Evolutionary conservation across 1,284 basidiomycete genomes (phyloP).

Genomic region (Veloboletus limbatus): DNA sequence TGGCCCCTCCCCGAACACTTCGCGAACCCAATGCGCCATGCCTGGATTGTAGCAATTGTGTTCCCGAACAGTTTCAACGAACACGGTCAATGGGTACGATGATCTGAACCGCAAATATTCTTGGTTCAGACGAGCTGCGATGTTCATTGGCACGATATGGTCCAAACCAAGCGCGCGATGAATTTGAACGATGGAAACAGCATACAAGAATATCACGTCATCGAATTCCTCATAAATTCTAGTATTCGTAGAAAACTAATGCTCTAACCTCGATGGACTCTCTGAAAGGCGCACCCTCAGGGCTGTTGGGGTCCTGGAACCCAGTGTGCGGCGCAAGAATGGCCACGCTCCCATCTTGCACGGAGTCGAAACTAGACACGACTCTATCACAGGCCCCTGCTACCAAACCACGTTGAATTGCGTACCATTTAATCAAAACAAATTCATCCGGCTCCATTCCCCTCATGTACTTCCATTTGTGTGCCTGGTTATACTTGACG

Average conservation of each 20-base stretch:
- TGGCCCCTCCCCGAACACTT: too few species aligned
- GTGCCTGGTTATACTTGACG: conserved; percentile 20
- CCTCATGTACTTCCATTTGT: conserved; percentile 28
- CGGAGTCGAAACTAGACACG: conserved; percentile 10
- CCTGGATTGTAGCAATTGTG: too few species aligned
- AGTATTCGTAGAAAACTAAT: conserved; percentile 38
- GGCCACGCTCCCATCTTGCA: conserved; percentile 38
- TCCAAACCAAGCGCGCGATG: too few species aligned
- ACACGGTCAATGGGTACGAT: too few species aligned
- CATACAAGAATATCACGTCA: too few species aligned
- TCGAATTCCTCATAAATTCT: neutral
- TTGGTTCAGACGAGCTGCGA: too few species aligned
- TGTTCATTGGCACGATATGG: too few species aligned
- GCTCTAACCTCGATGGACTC: conserved; percentile 41
- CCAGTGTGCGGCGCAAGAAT: conserved; percentile 44
- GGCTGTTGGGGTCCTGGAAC: conserved; percentile 39
- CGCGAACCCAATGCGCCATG: too few species aligned
- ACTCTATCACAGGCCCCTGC: neutral
- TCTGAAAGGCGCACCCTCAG: conserved; percentile 32
- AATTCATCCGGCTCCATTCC: conserved; percentile 44
- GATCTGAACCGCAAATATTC: too few species aligned
- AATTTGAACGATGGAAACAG: too few species aligned
- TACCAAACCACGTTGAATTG: neutral
- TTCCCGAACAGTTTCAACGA: too few species aligned
- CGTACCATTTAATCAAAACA: conserved; percentile 49